Percentiles rank a stretch among this genome's conserved stretches.
These are phyloP conservation scores for Silene noctiflora DNA, from an alignment of 179 eudicot genomes.

Conservation along the genomic window DNA sequence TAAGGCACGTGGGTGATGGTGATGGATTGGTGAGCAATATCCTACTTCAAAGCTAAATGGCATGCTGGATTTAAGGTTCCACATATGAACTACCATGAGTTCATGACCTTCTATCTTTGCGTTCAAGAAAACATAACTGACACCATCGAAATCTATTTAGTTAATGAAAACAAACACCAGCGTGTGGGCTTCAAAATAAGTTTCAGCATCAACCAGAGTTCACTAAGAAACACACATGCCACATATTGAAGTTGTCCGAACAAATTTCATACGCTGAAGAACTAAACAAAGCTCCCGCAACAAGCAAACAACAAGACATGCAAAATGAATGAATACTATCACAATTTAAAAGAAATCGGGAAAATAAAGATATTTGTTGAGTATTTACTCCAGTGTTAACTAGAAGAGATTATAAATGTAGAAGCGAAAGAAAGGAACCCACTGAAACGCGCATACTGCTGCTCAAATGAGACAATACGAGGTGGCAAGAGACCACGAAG, in stretches of 20 bases:
- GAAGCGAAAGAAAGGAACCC: slow-evolving; percentile 30
- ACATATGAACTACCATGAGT: not conserved
- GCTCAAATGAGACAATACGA: slow-evolving; percentile 86
- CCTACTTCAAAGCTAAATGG: not conserved
- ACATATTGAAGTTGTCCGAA: not conserved
- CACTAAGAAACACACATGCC: slow-evolving; percentile 11
- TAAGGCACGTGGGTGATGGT: not conserved
- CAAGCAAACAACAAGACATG: not conserved
- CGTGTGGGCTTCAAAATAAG: not conserved
- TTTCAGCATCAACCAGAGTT: slow-evolving; percentile 2
- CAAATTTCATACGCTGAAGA: not conserved
- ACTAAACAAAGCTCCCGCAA: not conserved
- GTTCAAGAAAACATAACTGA: not conserved
- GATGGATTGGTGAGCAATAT: not conserved
- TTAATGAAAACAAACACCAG: not conserved
- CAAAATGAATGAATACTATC: too few relatives aligned
- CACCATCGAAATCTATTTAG: not conserved
- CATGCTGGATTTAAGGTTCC: not conserved
- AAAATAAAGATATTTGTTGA: not conserved
- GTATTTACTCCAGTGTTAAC: not conserved
- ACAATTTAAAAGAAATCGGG: too few relatives aligned
- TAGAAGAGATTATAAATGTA: not conserved
- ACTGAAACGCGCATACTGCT: slow-evolving; percentile 96
- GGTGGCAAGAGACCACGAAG: slow-evolving; percentile 98
- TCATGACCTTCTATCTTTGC: not conserved